A percentile compares a stretch with the other conserved stretches of the same genome.
Evolutionary conservation across 768 basidiomycete species (phyloP).

Genomic region (Rickenella mellea): DNA sequence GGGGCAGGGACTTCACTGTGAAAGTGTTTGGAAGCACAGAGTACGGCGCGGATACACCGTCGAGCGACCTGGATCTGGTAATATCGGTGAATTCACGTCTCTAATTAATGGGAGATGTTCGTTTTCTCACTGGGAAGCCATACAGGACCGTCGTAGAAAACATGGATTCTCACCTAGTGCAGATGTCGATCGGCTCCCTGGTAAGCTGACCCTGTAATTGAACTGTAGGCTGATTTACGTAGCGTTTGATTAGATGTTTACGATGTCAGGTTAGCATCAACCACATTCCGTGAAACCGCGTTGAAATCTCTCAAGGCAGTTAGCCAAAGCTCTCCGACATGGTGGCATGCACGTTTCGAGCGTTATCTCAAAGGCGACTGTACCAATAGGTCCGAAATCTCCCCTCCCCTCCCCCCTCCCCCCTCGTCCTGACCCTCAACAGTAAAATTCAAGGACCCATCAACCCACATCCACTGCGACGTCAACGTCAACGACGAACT

Average conservation of each 20-base stretch:
- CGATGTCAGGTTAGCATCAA: too few species aligned
- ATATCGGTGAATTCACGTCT: conserved; percentile 32
- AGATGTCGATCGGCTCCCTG: conserved; percentile 16
- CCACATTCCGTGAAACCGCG: too few species aligned
- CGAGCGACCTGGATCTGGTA: conserved; percentile 44
- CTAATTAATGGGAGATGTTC: too few species aligned
- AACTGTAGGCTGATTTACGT: too few species aligned
- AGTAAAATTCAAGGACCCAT: conserved; percentile 47
- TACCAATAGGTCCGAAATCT: conserved; percentile 32
- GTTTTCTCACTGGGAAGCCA: too few species aligned
- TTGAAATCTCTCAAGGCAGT: too few species aligned
- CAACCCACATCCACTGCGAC: conserved; percentile 35
- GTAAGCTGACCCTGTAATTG: conserved; percentile 25
- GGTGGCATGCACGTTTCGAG: conserved; percentile 23
- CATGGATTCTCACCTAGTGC: conserved; percentile 21
- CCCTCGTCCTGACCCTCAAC: neutral
- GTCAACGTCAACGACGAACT: conserved; percentile 57
- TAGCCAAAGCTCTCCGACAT: too few species aligned
- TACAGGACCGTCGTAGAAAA: conserved; percentile 22
- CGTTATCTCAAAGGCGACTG: conserved; percentile 24
- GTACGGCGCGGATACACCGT: conserved; percentile 31
- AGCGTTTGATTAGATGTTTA: too few species aligned
- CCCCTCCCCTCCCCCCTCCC: conserved; percentile 2
- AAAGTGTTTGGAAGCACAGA: conserved; percentile 39
- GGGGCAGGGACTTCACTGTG: conserved; percentile 25